phyloP scores from a whole-genome alignment of 441 rosid species.

The Hura crepitans region DNA sequence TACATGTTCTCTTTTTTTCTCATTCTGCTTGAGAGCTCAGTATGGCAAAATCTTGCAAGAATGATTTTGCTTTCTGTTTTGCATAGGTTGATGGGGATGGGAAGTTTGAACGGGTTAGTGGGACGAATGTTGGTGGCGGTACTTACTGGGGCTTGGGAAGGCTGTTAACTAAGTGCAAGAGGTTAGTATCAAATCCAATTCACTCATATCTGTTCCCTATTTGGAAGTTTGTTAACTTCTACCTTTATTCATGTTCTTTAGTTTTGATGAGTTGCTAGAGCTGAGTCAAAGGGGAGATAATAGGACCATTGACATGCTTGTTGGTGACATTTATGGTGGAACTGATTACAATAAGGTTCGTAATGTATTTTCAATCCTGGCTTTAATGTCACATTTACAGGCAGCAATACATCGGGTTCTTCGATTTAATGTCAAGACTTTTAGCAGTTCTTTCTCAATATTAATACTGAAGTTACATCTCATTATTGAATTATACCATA shows the following conservation, averaged over 20 bases:
- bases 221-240: slow-evolving; percentile 11
- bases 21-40: slow-evolving; percentile 18
- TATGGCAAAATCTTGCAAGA: slow-evolving; percentile 4
- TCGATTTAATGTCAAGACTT: neutral
- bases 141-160: slow-evolving; percentile 98
- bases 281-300: slow-evolving; percentile 98
- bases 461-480: slow-evolving; percentile 9
- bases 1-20: slow-evolving; percentile 25
- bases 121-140: slow-evolving; percentile 99
- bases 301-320: slow-evolving; percentile 94
- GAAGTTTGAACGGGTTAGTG: slow-evolving; percentile 92
- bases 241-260: slow-evolving; percentile 26
- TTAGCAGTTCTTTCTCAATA: neutral
- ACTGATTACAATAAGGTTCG: slow-evolving; percentile 93
- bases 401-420: slow-evolving; percentile 12
- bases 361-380: slow-evolving; percentile 15
- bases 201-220: slow-evolving; percentile 12
- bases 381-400: slow-evolving; percentile 10
- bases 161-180: slow-evolving; percentile 93
- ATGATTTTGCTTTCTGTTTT: slow-evolving; percentile 22
- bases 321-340: slow-evolving; percentile 99
- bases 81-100: slow-evolving; percentile 98
- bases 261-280: slow-evolving; percentile 97
- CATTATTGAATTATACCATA: slow-evolving; percentile 25
- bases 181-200: slow-evolving; percentile 41